These are phyloP conservation scores for Onygenales sp. DNA, from an alignment of 2,329 filamentous ascomycete genomes.

Conservation along the genomic window DNA sequence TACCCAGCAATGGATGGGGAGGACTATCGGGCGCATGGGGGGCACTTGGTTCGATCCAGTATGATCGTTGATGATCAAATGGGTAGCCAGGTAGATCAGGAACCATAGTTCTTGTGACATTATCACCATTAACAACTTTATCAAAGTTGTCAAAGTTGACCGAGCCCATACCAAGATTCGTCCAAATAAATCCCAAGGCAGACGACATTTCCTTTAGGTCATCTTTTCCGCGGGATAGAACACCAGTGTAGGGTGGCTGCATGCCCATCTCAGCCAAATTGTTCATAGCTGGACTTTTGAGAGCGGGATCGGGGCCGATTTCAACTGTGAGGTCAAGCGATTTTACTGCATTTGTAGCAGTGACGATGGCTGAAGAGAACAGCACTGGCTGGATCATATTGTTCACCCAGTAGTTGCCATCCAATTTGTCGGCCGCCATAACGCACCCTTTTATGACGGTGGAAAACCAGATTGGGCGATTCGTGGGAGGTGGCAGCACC, in stretches of 20 bases:
- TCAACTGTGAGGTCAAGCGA: slow-evolving; percentile 10
- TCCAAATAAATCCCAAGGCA: slow-evolving; percentile 14
- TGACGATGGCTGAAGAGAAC: slow-evolving; percentile 18
- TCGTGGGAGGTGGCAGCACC: not conserved
- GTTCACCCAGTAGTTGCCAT: slow-evolving; percentile 19
- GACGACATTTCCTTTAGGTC: slow-evolving; percentile 11
- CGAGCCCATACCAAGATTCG: slow-evolving; percentile 5
- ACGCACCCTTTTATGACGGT: slow-evolving; percentile 1
- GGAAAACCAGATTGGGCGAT: slow-evolving; percentile 5
- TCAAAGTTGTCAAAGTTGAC: slow-evolving; percentile 7
- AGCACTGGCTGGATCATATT: slow-evolving; percentile 24
- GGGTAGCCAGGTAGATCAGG: slow-evolving; percentile 1
- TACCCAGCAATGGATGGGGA: slow-evolving; percentile 7
- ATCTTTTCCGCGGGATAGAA: slow-evolving; percentile 9
- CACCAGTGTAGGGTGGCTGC: slow-evolving; percentile 8
- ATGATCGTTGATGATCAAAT: slow-evolving; percentile 4
- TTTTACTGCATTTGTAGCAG: slow-evolving; percentile 2
- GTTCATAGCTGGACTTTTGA: slow-evolving; percentile 14
- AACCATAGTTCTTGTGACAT: not conserved
- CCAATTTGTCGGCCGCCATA: slow-evolving; percentile 1
- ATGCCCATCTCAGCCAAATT: slow-evolving; percentile 1
- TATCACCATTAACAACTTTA: not conserved
- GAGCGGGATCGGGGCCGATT: slow-evolving; percentile 19
- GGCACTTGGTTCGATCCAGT: slow-evolving; percentile 9
- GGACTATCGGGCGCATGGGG: not conserved